Percentiles rank a stretch among this genome's conserved stretches.
Evolutionary conservation across 352 stramenopile species (phyloP).

Genomic region (Globisporangium iwayamae): DNA sequence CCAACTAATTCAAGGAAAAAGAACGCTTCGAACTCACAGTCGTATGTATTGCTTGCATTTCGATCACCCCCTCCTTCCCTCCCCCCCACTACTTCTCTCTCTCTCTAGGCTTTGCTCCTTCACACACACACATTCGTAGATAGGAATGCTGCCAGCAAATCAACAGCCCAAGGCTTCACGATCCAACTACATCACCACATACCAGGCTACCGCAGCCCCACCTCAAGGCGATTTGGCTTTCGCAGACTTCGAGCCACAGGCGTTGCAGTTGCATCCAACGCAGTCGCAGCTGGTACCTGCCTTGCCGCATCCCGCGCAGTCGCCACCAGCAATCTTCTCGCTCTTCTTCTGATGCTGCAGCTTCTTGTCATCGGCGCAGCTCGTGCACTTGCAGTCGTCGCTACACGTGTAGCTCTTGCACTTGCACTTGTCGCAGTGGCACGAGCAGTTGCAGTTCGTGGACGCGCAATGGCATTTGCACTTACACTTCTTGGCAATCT

Average conservation of each 20-base stretch:
- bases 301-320: slow-evolving; percentile 7
- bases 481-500: slow-evolving; percentile 26
- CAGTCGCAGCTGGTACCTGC: slow-evolving; percentile 2
- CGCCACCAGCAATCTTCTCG: no score
- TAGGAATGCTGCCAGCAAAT: neutral
- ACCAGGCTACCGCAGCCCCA: neutral
- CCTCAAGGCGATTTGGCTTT: neutral
- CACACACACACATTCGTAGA: neutral
- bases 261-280: slow-evolving; percentile 8
- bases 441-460: slow-evolving; percentile 26
- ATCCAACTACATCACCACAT: neutral
- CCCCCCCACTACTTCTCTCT: neutral
- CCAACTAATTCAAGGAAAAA: neutral
- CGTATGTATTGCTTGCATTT: neutral
- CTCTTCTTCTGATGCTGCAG: neutral
- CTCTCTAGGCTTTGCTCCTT: neutral
- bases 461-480: slow-evolving; percentile 34
- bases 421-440: slow-evolving; percentile 27
- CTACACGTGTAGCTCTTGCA: slow-evolving; percentile 25
- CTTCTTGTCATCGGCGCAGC: slow-evolving; percentile 21
- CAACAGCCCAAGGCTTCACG: neutral
- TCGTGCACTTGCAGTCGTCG: slow-evolving; percentile 30
- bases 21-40: neutral
- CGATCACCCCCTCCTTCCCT: neutral
- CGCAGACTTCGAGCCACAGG: neutral